Conservation (phyloP, 1,284 basidiomycete species). For the Trichosporon ovoides region DNA sequence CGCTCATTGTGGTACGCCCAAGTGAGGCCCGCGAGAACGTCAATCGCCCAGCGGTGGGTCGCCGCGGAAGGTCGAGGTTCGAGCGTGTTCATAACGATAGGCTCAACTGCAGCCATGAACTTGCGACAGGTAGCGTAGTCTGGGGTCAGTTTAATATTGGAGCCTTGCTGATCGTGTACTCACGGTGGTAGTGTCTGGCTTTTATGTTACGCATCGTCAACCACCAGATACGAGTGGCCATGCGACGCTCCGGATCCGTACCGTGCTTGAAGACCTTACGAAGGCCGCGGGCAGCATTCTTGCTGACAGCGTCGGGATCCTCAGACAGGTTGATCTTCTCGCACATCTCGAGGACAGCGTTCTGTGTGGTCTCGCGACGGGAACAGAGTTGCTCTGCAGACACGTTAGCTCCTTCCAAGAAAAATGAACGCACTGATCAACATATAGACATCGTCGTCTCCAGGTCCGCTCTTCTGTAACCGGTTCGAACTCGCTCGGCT, state of each 20-base stretch:
- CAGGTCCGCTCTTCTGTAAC: slow-evolving; percentile 7
- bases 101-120: slow-evolving; percentile 36
- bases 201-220: slow-evolving; percentile 41
- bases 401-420: neutral
- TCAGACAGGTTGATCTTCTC: slow-evolving; percentile 44
- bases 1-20: slow-evolving; percentile 39
- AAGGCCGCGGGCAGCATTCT: slow-evolving; percentile 42
- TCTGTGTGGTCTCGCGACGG: slow-evolving; percentile 30
- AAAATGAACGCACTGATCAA: slow-evolving; percentile 36
- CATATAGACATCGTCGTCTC: slow-evolving; percentile 28
- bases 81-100: slow-evolving; percentile 11
- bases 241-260: slow-evolving; percentile 34
- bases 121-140: slow-evolving; percentile 42
- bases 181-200: slow-evolving; percentile 36
- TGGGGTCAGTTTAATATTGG: slow-evolving; percentile 8
- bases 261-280: slow-evolving; percentile 46
- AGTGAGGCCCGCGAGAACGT: slow-evolving; percentile 40
- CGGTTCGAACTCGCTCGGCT: slow-evolving; percentile 1
- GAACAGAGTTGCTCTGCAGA: slow-evolving; percentile 30
- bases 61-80: slow-evolving; percentile 6
- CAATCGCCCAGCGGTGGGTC: slow-evolving; percentile 12
- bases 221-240: slow-evolving; percentile 45
- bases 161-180: no score
- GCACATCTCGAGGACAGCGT: slow-evolving; percentile 39
- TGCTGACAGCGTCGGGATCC: slow-evolving; percentile 33